phyloP scores from a whole-genome alignment of 2,329 filamentous ascomycete species.

The Plenodomus tracheiphilus region DNA sequence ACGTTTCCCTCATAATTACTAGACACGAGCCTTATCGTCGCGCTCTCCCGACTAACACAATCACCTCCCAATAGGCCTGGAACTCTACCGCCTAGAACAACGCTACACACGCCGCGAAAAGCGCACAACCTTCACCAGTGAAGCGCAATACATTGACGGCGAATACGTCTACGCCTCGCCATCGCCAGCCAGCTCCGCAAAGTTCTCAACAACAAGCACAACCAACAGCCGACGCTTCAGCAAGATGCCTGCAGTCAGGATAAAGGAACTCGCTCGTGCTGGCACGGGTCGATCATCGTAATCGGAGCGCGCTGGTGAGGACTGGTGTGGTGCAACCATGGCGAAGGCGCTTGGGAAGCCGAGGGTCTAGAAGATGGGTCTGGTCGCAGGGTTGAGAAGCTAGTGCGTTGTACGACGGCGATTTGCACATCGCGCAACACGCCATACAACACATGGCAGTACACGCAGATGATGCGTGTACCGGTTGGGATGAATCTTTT shows the following conservation, averaged over 20 bases:
- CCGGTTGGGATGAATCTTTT: no score
- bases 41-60: conserved; percentile 4
- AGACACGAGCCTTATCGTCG: conserved; percentile 3
- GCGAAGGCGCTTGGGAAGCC: not conserved
- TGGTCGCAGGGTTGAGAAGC: not conserved
- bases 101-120: conserved; percentile 91
- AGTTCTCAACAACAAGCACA: conserved; percentile 27
- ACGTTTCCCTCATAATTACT: conserved; percentile 18
- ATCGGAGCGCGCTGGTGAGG: not conserved
- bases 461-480: no score
- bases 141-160: conserved; percentile 90
- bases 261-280: conserved; percentile 36
- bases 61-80: conserved; percentile 60
- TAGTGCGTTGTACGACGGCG: not conserved
- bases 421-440: no score
- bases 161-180: conserved; percentile 77
- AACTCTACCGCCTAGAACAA: conserved; percentile 94
- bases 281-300: conserved; percentile 31
- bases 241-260: conserved; percentile 38
- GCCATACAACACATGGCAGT: not conserved
- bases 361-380: not conserved
- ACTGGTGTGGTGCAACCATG: not conserved
- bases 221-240: conserved; percentile 37
- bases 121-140: conserved; percentile 85
- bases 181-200: conserved; percentile 37